phyloP scores from a whole-genome alignment of 31 red algal species.

The Odonthalia washingtoniensis region DNA sequence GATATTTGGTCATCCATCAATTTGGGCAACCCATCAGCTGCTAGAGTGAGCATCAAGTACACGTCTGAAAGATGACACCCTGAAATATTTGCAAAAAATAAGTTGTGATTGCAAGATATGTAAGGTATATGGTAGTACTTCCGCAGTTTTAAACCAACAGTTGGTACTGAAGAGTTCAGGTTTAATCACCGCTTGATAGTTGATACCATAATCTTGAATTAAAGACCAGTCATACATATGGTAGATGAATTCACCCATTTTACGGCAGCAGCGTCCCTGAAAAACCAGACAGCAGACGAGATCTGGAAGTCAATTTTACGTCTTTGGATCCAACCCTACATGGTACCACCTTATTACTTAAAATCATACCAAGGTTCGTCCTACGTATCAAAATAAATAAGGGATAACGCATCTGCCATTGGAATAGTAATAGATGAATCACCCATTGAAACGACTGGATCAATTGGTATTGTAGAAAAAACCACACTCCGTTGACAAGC shows the following conservation, averaged over 20 bases:
- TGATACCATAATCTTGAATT: constrained; percentile 27
- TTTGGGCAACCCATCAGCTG: background rate
- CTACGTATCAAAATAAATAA: constrained; percentile 1
- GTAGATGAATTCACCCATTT: constrained; percentile 40
- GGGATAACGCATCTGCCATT: background rate
- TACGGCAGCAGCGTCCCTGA: constrained; percentile 31
- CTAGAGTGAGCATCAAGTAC: background rate
- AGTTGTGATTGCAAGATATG: constrained; percentile 2
- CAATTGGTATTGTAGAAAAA: constrained; percentile 33
- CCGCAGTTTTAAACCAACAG: constrained; percentile 40
- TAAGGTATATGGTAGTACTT: background rate
- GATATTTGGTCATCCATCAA: constrained; percentile 13
- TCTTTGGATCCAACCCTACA: constrained; percentile 10
- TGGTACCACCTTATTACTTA: constrained; percentile 20
- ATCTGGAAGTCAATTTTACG: constrained; percentile 11
- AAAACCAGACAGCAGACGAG: background rate
- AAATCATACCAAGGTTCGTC: constrained; percentile 12
- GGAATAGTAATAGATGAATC: background rate
- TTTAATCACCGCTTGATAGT: constrained; percentile 38
- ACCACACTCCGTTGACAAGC: background rate
- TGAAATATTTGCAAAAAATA: background rate
- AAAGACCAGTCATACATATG: constrained; percentile 16
- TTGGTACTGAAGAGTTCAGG: constrained; percentile 39
- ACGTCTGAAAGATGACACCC: background rate
- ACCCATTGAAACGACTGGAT: constrained; percentile 5